Conservation (phyloP, 1,284 basidiomycete species). For the Pterulicium gracile region DNA sequence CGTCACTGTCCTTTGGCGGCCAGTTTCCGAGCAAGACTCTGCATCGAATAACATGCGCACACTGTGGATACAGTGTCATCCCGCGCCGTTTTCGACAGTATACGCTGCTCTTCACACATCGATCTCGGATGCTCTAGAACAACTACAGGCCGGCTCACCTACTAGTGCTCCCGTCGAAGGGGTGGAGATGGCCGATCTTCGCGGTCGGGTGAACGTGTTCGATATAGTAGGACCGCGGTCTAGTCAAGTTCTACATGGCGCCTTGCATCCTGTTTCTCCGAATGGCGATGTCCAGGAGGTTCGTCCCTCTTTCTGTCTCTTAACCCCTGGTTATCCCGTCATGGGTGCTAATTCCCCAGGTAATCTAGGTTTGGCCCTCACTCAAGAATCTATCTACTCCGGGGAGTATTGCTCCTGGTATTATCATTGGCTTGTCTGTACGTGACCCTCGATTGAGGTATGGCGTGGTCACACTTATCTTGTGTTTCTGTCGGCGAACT, state of each 20-base stretch:
- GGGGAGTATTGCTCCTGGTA: conserved; percentile 57
- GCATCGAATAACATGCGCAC: conserved; percentile 20
- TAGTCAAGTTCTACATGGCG: conserved; percentile 68
- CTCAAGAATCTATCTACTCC: conserved; percentile 53
- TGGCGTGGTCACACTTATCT: conserved; percentile 4
- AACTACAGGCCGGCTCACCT: conserved; percentile 21
- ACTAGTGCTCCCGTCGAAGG: conserved; percentile 19
- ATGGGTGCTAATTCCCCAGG: neutral
- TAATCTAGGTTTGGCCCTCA: conserved; percentile 55
- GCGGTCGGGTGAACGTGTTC: conserved; percentile 65
- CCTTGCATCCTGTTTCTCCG: conserved; percentile 44
- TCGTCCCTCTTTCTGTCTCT: neutral
- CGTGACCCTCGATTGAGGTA: conserved; percentile 75
- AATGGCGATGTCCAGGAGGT: conserved; percentile 19
- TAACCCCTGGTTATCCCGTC: neutral
- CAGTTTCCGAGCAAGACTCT: conserved; percentile 4
- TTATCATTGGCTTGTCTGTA: conserved; percentile 68
- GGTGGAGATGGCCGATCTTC: conserved; percentile 60
- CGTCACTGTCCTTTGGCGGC: conserved; percentile 59
- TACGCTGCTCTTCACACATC: conserved; percentile 39
- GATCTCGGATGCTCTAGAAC: conserved; percentile 37
- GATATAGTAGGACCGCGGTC: conserved; percentile 82
- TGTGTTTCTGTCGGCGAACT: neutral
- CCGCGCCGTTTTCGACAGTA: conserved; percentile 50
- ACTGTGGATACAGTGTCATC: conserved; percentile 75